Evolutionary conservation across 2,329 filamentous ascomycete species (phyloP), one percentile per base, ranked within the genome.

Genomic region (Penicillium sclerotiorum): DNA sequence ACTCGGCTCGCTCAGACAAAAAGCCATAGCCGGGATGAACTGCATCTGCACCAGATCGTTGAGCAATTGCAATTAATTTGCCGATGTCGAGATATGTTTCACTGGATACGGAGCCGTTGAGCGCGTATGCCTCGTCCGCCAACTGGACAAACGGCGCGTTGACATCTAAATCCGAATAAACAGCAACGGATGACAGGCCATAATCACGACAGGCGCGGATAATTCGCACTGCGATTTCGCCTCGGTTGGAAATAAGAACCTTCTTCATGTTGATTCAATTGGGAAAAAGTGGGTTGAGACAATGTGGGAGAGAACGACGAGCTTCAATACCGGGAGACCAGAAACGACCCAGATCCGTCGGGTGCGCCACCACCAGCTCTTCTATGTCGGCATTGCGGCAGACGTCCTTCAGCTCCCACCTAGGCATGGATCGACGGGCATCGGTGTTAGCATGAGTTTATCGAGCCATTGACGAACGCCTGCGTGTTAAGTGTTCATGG

Each of bases 21-120:
- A 87, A 87, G 0, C 85, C 85, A 68, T 88, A 88, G 2, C 85
- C 85, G 0, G 85, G 85, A 42, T 85, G 83, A 13, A 88, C 76
- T 3, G 82, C 83, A 52, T 87, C 77, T 2, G 69, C 80, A 17
- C 9, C n/a, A n/a, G 36, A 6, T 21, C 39, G 39, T 7, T 25
- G 8, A 15, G 44, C 18, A 1, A 46, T 13, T 5, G 15, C 35
- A 9, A 46, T 4, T 2, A 46, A 58, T 25, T 33, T 22, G 11
- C 23, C 22, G 27, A 21, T 17, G 27, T 43, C 25, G 15, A 43
- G n/a, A 33, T 43, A 43, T 1, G 40, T 43, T 8, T 43, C 27
- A 12, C 27, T 28, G n/a, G 25, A 25, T 6, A 17, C 33, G 13
- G 71, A 65, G 0, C 78, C 78, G 0, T 72, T 66, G 1, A 85